Evolutionary conservation across 163 green algal genomes (phyloP), one percentile per base, ranked within the genome.

Genomic region (Chlamydomonas reinhardtii): DNA sequence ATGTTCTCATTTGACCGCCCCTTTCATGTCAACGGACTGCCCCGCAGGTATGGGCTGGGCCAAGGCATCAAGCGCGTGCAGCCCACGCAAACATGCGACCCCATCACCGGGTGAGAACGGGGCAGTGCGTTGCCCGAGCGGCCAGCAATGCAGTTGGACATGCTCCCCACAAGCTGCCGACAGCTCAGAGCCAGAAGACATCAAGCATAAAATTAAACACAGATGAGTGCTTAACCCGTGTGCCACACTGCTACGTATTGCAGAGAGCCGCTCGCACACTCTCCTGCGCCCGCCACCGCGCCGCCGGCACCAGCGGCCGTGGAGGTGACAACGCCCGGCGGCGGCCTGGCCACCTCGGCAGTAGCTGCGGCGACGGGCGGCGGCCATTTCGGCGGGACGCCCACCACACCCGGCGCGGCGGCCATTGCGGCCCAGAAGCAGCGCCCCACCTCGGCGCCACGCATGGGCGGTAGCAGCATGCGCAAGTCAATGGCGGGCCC

Each of bases 61-160:
- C 20, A 59, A 6, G 80, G 80, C n/a, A n/a, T 82, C 39, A 31
- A 61, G 3, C 82, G 82, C 59, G 29, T 68, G 82, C 59, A 61
- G 25, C 20, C 24, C 11, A 8, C 9, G 22, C 19, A 54, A n/a
- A 3, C 56, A 29, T 48, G 12, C 16, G 59, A 87, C n/a, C 82
- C 82, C 34, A 87, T 87, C 31, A 78, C 31, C 24, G 78, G 71
- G 71, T 84, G 48, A 56, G 73, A 43, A 68, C 27, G 73, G 29
- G 43, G 6, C 4, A 4, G 20, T 27, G 20, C 12, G 59, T 14
- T 66, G 59, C 59, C 20, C 4, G 4, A 54, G 43, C 11, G n/a
- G n/a, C n/a, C n/a, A n/a, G n/a, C n/a, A n/a, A n/a, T n/a, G n/a
- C n/a, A n/a, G n/a, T n/a, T n/a, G n/a, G n/a, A n/a, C n/a, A n/a